phyloP scores from a whole-genome alignment of 2,329 filamentous ascomycete species.

The Aspergillus sp. region DNA sequence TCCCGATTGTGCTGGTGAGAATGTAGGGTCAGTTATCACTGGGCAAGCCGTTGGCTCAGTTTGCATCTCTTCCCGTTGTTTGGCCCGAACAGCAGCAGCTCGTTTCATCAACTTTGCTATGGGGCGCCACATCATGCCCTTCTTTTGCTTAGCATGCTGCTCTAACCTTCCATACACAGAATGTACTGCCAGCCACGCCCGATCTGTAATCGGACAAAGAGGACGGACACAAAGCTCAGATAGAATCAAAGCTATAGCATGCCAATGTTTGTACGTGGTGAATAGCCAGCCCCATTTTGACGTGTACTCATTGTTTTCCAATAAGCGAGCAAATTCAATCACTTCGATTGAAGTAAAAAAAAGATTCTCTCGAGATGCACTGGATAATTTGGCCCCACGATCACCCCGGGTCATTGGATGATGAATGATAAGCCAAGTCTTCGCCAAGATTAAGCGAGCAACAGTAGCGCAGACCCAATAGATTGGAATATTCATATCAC shows the following conservation, averaged over 20 bases:
- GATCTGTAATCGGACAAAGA: conserved; percentile 51
- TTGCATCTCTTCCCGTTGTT: conserved; percentile 35
- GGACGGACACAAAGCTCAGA: conserved; percentile 54
- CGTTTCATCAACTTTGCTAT: conserved; percentile 55
- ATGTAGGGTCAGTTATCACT: conserved; percentile 1
- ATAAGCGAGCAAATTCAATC: conserved; percentile 61
- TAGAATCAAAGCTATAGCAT: conserved; percentile 43
- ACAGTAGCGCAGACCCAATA: conserved; percentile 65
- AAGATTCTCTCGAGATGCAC: conserved; percentile 60
- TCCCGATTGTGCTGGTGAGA: background rate
- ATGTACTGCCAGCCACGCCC: conserved; percentile 55
- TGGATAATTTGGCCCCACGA: conserved; percentile 49
- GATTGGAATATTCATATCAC: conserved; percentile 47
- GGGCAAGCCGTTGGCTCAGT: conserved; percentile 13
- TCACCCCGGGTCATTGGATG: conserved; percentile 61
- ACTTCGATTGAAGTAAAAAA: conserved; percentile 69
- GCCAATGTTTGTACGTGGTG: conserved; percentile 59
- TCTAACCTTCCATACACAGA: conserved; percentile 35
- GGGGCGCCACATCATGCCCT: conserved; percentile 58
- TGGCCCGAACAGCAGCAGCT: conserved; percentile 48
- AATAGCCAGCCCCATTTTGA: conserved; percentile 61
- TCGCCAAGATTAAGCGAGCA: conserved; percentile 65
- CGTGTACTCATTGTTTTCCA: conserved; percentile 57
- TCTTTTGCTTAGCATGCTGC: conserved; percentile 33
- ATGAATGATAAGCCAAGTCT: conserved; percentile 71